These are phyloP conservation scores for Vitis labrusca DNA, from an alignment of 164 flowering plant genomes.

Conservation along the genomic window DNA sequence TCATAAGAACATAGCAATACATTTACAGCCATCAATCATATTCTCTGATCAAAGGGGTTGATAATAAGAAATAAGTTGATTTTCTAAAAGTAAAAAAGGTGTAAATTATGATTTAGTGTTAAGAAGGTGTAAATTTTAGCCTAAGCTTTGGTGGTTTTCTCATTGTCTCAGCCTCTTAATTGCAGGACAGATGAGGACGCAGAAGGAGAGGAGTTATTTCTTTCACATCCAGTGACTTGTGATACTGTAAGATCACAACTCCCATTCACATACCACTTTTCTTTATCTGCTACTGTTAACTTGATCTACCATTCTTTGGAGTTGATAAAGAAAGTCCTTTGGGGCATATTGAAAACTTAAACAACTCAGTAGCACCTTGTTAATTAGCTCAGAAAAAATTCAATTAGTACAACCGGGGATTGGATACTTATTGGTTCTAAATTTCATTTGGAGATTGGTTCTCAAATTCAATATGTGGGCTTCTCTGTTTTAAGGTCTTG, in stretches of 20 bases:
- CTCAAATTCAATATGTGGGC: too few relatives aligned
- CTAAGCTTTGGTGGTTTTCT: neutral
- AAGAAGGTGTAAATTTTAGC: neutral
- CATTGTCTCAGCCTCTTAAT: neutral
- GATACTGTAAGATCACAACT: constrained; percentile 34
- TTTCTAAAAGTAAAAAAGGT: neutral
- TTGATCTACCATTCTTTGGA: neutral
- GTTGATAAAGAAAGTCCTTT: neutral
- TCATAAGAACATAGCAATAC: too few relatives aligned
- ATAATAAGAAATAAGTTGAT: neutral
- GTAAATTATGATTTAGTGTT: neutral
- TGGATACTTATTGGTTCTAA: too few relatives aligned
- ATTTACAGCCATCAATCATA: too few relatives aligned
- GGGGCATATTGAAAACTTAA: neutral
- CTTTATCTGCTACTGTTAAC: neutral
- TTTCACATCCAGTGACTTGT: constrained; percentile 18
- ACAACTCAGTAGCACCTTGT: neutral
- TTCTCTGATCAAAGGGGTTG: neutral
- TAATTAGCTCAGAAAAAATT: too few relatives aligned
- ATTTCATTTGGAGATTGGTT: too few relatives aligned
- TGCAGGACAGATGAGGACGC: constrained; percentile 55
- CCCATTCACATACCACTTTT: neutral
- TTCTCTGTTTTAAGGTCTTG: too few relatives aligned
- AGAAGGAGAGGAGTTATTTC: constrained; percentile 55
- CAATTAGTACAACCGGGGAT: too few relatives aligned